Evolutionary conservation across 2,329 filamentous ascomycete genomes (phyloP), one percentile per base, ranked within the genome.

Genomic region (Fusarium albidum): DNA sequence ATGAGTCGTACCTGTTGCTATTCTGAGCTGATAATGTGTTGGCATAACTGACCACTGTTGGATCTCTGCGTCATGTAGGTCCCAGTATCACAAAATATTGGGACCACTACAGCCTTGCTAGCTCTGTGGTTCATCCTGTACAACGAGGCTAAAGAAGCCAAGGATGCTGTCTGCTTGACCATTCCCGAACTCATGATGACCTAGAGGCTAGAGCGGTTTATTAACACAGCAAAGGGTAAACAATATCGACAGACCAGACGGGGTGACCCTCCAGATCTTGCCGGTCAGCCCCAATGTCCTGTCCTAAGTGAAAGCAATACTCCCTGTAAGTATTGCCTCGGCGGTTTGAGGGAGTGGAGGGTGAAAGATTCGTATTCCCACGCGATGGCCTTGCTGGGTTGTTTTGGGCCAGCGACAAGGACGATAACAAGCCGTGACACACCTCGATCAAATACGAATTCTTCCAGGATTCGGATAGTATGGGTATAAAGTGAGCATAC

Each of bases 311-410:
- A 2, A 68, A 68, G 63, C 83, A 83, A 57, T 82, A 79, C 7
- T 79, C 78, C 51, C 74, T 78, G 63, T 80, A 79, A 4, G 77
- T 77, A 9, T 61, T 82, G 77, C 11, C 79, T 68, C 62, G 76
- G 67, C 29, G 81, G 63, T 62, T 82, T 81, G 31, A 81, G 69
- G 66, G 79, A 82, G 63, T 81, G 79, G 28, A 82, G 72, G 61
- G n/a, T 85, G 82, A 69, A 85, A 84, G 0, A 83, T 81, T 63
- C 85, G 81, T 4, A 85, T 70, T 1, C 79, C 84, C 0, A 84
- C 82, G n/a, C 83, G 76, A 61, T 85, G 87, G 1, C 83, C 84
- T 31, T 78, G 77, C 50, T 81, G 75, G 14, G 83, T 84, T 2
- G 83, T 84, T 37, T 73, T 74, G 6, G 82, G 52, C 39, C 9